Conservation (phyloP, 2,329 filamentous ascomycete genomes). For the Pyrenophora graminea region DNA sequence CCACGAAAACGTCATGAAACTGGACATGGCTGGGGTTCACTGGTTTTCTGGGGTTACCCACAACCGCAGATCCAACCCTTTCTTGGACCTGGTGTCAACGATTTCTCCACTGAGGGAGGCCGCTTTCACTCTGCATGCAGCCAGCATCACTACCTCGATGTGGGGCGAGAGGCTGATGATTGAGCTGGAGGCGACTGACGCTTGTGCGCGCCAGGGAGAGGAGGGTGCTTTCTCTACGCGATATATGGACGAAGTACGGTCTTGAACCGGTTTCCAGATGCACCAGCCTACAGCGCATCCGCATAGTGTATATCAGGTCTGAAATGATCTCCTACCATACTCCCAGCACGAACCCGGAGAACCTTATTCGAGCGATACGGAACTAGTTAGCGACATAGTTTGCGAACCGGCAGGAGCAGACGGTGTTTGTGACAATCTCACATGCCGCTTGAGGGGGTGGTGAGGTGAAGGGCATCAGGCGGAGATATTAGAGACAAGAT, state of each 20-base stretch:
- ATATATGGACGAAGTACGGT: conserved; percentile 81
- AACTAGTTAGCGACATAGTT: conserved; percentile 11
- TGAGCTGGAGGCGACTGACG: conserved; percentile 77
- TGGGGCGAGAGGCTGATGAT: conserved; percentile 50
- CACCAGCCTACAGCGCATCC: conserved; percentile 71
- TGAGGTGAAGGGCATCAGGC: no score
- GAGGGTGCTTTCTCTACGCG: conserved; percentile 75
- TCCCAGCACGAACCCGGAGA: conserved; percentile 42
- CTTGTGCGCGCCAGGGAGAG: conserved; percentile 79
- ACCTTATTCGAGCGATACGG: conserved; percentile 3
- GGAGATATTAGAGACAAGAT: no score
- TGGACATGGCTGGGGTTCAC: conserved; percentile 52
- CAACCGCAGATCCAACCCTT: conserved; percentile 85
- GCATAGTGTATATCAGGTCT: conserved; percentile 75
- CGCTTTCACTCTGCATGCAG: conserved; percentile 79
- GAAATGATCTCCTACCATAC: conserved; percentile 63
- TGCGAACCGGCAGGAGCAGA: not conserved
- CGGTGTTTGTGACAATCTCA: not conserved
- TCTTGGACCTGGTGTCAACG: conserved; percentile 81
- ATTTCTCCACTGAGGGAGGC: conserved; percentile 82
- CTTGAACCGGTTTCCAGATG: conserved; percentile 71
- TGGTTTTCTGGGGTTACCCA: conserved; percentile 70
- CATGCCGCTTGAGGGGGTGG: not conserved
- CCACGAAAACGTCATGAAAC: conserved; percentile 32
- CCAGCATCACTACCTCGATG: conserved; percentile 75